A percentile compares a stretch with the other conserved stretches of the same genome.
Evolutionary conservation across 1,139 yeast species (phyloP).

Genomic region (Pichia sp.): DNA sequence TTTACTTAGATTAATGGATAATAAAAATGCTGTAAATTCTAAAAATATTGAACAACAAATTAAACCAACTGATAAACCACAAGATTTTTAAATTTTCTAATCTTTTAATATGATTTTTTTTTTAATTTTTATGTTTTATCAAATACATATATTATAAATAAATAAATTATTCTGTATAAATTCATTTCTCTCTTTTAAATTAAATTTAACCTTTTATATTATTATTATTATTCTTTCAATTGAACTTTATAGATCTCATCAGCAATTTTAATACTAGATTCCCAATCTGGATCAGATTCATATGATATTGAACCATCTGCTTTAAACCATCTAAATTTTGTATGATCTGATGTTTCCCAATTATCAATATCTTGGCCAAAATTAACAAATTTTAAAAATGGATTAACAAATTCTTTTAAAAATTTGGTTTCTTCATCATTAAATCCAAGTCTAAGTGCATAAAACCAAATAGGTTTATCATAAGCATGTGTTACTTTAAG

Average conservation of each 20-base stretch:
- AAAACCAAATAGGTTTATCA: conserved; percentile 33
- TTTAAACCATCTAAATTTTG: conserved; percentile 24
- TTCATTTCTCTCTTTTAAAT: background rate
- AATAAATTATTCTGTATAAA: background rate
- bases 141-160: too few species aligned
- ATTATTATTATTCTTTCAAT: background rate
- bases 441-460: conserved; percentile 26
- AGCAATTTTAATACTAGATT: conserved; percentile 32
- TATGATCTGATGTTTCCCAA: conserved; percentile 28
- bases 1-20: conserved; percentile 70
- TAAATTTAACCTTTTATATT: too few species aligned
- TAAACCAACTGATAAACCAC: conserved; percentile 17
- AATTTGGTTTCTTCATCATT: conserved; percentile 24
- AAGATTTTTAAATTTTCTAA: conserved; percentile 1
- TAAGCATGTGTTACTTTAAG: conserved; percentile 32
- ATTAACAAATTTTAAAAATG: conserved; percentile 27
- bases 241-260: conserved; percentile 21
- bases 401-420: conserved; percentile 26
- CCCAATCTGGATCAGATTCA: conserved; percentile 30
- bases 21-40: conserved; percentile 33
- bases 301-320: conserved; percentile 27
- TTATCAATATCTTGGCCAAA: conserved; percentile 19
- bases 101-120: background rate
- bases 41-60: conserved; percentile 13
- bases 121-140: background rate